These are phyloP conservation scores for Porcisia hertigi DNA, from an alignment of 208 protist genomes.

Conservation along the genomic window DNA sequence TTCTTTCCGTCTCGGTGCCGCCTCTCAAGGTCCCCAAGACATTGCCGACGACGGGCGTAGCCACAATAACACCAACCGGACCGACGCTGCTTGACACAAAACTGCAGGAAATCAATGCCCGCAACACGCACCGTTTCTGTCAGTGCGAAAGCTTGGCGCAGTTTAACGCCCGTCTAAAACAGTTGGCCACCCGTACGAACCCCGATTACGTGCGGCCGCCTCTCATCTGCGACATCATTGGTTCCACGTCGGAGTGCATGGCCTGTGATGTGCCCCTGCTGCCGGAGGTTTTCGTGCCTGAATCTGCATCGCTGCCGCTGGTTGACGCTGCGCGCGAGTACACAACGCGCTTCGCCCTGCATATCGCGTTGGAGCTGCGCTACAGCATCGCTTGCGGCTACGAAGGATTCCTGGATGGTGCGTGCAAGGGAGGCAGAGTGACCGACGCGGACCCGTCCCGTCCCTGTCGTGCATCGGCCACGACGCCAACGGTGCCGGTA, in stretches of 20 bases:
- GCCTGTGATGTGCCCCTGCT: constrained; percentile 53
- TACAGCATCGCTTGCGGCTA: constrained; percentile 47
- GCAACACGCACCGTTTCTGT: constrained; percentile 37
- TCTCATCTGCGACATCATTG: constrained; percentile 71
- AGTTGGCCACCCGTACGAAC: constrained; percentile 53
- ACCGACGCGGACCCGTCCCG: background rate
- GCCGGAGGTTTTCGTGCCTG: constrained; percentile 53
- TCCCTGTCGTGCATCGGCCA: background rate
- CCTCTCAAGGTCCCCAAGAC: constrained; percentile 13
- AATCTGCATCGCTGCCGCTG: constrained; percentile 18
- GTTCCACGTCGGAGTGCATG: constrained; percentile 42
- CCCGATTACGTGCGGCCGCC: constrained; percentile 26
- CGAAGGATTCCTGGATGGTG: constrained; percentile 41
- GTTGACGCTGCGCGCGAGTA: constrained; percentile 41
- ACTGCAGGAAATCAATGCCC: constrained; percentile 46
- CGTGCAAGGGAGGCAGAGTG: background rate
- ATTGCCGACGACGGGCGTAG: background rate
- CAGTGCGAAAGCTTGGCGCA: constrained; percentile 35
- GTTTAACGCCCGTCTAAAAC: constrained; percentile 26
- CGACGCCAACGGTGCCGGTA: background rate
- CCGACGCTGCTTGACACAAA: constrained; percentile 27
- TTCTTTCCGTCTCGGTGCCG: background rate
- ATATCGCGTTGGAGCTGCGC: constrained; percentile 83
- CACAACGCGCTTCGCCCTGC: constrained; percentile 61
- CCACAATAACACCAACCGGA: constrained; percentile 1